Percentiles rank a stretch among this genome's conserved stretches.
Evolutionary conservation across 1,284 basidiomycete genomes (phyloP).

Genomic region (Boletus sp.): DNA sequence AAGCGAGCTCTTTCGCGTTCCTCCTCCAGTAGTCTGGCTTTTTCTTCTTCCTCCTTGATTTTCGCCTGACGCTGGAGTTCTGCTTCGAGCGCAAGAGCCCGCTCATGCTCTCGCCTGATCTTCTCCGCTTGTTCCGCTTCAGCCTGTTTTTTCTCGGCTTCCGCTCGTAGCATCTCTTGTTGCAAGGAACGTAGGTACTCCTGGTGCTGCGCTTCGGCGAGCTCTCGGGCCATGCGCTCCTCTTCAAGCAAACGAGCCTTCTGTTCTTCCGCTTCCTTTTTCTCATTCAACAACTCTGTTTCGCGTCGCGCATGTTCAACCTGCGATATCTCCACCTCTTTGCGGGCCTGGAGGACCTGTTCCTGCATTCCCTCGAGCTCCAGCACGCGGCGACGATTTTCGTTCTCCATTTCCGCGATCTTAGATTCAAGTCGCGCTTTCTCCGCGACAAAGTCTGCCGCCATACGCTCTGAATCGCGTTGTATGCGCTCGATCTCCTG

Average conservation of each 20-base stretch:
- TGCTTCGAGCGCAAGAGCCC: slow-evolving; percentile 29
- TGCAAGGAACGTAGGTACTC: slow-evolving; percentile 29
- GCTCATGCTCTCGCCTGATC: slow-evolving; percentile 30
- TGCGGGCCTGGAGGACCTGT: slow-evolving; percentile 29
- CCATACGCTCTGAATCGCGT: slow-evolving; percentile 31
- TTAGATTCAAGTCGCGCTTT: slow-evolving; percentile 32
- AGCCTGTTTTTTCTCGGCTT: slow-evolving; percentile 23
- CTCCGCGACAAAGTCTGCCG: slow-evolving; percentile 32
- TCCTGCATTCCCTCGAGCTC: slow-evolving; percentile 28
- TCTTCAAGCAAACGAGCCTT: slow-evolving; percentile 30
- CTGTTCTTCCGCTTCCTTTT: slow-evolving; percentile 25
- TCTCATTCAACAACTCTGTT: slow-evolving; percentile 22
- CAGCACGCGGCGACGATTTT: slow-evolving; percentile 20
- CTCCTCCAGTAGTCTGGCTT: slow-evolving; percentile 19
- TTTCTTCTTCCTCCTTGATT: slow-evolving; percentile 29
- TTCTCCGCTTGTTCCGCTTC: slow-evolving; percentile 28
- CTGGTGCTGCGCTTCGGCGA: slow-evolving; percentile 30
- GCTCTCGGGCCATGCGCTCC: slow-evolving; percentile 28
- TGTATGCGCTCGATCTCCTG: slow-evolving; percentile 32
- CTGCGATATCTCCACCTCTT: slow-evolving; percentile 30
- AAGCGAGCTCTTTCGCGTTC: slow-evolving; percentile 28
- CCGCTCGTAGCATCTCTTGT: slow-evolving; percentile 26
- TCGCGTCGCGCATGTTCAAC: slow-evolving; percentile 29
- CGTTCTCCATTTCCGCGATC: slow-evolving; percentile 29
- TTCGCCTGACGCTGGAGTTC: slow-evolving; percentile 28